Evolutionary conservation across 2,329 filamentous ascomycete species (phyloP).

Genomic region (Stenocarpella maydis): DNA sequence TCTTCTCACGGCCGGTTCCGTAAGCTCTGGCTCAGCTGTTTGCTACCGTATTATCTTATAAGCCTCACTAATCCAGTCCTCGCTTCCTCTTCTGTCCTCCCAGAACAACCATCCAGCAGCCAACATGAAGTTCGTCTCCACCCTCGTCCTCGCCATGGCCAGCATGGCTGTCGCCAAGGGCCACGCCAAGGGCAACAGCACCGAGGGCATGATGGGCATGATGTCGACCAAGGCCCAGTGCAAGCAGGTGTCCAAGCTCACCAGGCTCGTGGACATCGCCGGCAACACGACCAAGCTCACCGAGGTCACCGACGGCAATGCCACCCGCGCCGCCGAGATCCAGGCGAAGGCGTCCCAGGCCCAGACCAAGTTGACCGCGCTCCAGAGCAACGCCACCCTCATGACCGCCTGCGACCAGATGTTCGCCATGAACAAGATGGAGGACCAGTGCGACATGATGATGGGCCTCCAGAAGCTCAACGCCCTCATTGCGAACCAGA

Average conservation of each 20-base stretch:
- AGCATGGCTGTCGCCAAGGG: constrained; percentile 42
- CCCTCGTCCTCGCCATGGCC: constrained; percentile 38
- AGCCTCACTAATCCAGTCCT: not conserved
- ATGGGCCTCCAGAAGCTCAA: constrained; percentile 40
- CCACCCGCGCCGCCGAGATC: constrained; percentile 47
- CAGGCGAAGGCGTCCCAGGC: constrained; percentile 47
- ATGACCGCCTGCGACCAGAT: constrained; percentile 45
- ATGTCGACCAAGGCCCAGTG: constrained; percentile 46
- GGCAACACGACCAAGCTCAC: constrained; percentile 48
- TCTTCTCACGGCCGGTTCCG: constrained; percentile 34
- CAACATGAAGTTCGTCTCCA: constrained; percentile 39
- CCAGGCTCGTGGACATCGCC: constrained; percentile 44
- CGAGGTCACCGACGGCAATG: constrained; percentile 45
- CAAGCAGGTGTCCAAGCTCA: constrained; percentile 44
- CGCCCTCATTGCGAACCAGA: constrained; percentile 41
- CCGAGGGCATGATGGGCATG: too few species aligned
- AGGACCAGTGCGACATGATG: constrained; percentile 44
- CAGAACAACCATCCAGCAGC: not conserved
- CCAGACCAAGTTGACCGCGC: constrained; percentile 42
- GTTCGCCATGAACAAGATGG: constrained; percentile 42
- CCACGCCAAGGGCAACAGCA: constrained; percentile 39
- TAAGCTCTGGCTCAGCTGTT: constrained; percentile 35
- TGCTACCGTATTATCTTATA: constrained; percentile 10
- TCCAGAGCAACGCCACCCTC: constrained; percentile 49
- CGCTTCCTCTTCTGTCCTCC: not conserved